Conservation (phyloP, 148 eudicot genomes). For the Persicaria maculosa region DNA sequence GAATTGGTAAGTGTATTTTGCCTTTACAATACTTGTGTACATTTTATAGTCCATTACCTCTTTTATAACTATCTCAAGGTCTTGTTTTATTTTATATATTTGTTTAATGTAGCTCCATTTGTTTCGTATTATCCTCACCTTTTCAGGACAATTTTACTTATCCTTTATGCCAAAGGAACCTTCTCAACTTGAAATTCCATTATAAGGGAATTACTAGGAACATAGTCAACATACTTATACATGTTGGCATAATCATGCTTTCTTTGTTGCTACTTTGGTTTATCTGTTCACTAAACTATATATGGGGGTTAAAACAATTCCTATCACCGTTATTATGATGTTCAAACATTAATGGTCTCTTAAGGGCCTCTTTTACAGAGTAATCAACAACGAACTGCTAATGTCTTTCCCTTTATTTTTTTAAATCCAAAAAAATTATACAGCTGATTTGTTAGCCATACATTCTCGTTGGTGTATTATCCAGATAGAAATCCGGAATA, state of each 20-base stretch:
- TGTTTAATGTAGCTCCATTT: neutral
- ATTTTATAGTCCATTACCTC: neutral
- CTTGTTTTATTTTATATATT: neutral
- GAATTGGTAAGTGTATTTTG: constrained; percentile 59
- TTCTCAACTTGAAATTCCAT: neutral
- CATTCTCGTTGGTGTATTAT: constrained; percentile 12
- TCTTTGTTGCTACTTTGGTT: neutral
- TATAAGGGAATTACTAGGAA: neutral
- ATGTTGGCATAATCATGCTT: neutral
- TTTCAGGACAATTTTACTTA: neutral
- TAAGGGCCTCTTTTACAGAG: constrained; percentile 3
- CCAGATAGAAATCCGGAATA: constrained; percentile 96
- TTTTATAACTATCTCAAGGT: neutral
- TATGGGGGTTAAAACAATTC: neutral
- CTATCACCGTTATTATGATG: neutral
- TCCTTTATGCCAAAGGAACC: neutral
- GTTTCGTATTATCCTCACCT: neutral
- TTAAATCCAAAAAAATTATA: neutral
- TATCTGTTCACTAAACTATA: neutral
- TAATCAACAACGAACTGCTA: neutral
- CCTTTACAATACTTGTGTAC: neutral
- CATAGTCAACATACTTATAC: neutral
- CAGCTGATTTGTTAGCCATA: neutral
- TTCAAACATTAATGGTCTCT: neutral
- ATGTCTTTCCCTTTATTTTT: neutral